Percentiles rank a stretch among this genome's conserved stretches.
phyloP scores from a whole-genome alignment of 129 eudicot species.

The Flaveria brownii region DNA sequence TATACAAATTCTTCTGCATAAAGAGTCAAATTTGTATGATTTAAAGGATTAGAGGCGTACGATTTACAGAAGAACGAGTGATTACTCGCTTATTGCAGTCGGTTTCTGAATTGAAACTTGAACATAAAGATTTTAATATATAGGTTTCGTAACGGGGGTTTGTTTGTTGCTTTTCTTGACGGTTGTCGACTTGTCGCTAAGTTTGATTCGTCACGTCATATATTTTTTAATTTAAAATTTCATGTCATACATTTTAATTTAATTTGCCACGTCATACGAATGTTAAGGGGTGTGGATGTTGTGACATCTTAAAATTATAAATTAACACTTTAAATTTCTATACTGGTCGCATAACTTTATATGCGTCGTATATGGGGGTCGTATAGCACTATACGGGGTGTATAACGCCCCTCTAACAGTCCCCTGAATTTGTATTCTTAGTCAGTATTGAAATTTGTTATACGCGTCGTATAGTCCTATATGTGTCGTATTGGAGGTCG shows the following conservation, averaged over 20 bases:
- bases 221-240: neutral
- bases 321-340: too few relatives aligned
- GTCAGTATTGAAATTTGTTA: too few relatives aligned
- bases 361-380: too few relatives aligned
- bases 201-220: neutral
- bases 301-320: too few relatives aligned
- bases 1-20: conserved; percentile 12
- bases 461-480: too few relatives aligned
- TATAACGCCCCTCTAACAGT: too few relatives aligned
- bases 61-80: conserved; percentile 5
- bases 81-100: neutral
- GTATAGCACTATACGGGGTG: too few relatives aligned
- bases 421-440: too few relatives aligned
- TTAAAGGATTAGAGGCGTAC: neutral
- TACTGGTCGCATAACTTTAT: too few relatives aligned
- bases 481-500: too few relatives aligned
- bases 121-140: neutral
- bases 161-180: neutral
- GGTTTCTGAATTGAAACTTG: neutral
- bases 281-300: too few relatives aligned
- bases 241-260: neutral
- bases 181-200: neutral
- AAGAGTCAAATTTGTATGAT: neutral
- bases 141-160: neutral
- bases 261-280: neutral